These are phyloP conservation scores for Geosmithia flava DNA, from an alignment of 2,329 filamentous ascomycete genomes.

Conservation along the genomic window DNA sequence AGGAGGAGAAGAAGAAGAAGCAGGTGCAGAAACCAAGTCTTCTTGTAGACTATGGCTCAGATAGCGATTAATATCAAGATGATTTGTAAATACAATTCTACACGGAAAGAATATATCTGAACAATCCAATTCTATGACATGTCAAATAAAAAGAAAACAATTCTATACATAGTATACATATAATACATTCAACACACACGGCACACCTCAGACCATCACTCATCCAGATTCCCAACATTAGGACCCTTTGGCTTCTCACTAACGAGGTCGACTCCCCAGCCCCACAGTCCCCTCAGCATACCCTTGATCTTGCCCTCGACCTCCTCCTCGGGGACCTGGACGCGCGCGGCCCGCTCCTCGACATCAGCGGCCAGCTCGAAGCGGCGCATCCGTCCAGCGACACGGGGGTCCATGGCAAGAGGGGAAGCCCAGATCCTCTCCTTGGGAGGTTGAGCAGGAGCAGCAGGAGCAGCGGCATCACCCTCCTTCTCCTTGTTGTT, in stretches of 20 bases:
- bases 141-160: neutral
- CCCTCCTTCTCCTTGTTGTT: constrained; percentile 16
- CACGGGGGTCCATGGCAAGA: constrained; percentile 63
- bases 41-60: constrained; percentile 45
- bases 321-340: constrained; percentile 54
- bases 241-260: constrained; percentile 25
- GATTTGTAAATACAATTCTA: neutral
- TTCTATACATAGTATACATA: neutral
- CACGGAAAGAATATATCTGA: too few relatives aligned
- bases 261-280: constrained; percentile 32
- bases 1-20: constrained; percentile 9
- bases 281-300: constrained; percentile 37
- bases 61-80: constrained; percentile 4
- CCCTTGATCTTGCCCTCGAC: constrained; percentile 59
- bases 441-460: constrained; percentile 26
- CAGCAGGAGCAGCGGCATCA: constrained; percentile 12
- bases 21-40: constrained; percentile 10
- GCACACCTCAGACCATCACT: constrained; percentile 6
- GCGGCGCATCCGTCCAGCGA: constrained; percentile 67
- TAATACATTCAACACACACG: neutral
- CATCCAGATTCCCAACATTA: constrained; percentile 26
- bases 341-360: constrained; percentile 50
- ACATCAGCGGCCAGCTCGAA: constrained; percentile 61
- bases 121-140: neutral
- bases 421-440: constrained; percentile 68